Percentiles rank a stretch among this genome's conserved stretches.
Evolutionary conservation across 176 grass and related monocot genomes (phyloP).

Genomic region (Hordeum marinum): DNA sequence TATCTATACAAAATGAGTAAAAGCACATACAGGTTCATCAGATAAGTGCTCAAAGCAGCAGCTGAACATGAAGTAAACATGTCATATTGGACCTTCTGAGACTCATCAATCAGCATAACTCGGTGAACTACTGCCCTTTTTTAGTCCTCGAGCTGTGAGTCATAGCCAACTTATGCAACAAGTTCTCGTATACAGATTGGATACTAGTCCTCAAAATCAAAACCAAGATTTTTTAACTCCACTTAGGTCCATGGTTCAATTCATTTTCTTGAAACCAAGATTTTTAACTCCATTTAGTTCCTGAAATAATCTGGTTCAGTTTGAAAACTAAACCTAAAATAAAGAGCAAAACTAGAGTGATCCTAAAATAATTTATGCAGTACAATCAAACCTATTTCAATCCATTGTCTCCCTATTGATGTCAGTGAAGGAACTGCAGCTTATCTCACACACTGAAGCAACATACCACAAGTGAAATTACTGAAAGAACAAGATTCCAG

Average conservation of each 20-base stretch:
- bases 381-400: conserved; percentile 25
- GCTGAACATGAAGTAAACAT: conserved; percentile 15
- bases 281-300: conserved; percentile 1
- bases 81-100: background rate
- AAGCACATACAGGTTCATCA: conserved; percentile 27
- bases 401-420: background rate
- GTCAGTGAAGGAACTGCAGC: conserved; percentile 2
- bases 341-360: background rate
- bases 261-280: background rate
- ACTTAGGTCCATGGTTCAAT: conserved; percentile 12
- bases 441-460: conserved; percentile 14
- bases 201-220: background rate
- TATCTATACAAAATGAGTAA: conserved; percentile 57
- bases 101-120: conserved; percentile 20
- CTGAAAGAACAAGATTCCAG: conserved; percentile 12
- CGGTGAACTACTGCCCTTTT: background rate
- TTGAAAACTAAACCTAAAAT: conserved; percentile 7
- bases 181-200: background rate
- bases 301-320: background rate
- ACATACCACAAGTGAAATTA: background rate
- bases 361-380: background rate
- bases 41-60: conserved; percentile 21
- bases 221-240: background rate
- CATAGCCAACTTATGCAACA: background rate
- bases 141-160: background rate